These are phyloP conservation scores for Populus hybrid DNA, from an alignment of 441 rosid species.

Conservation along the genomic window DNA sequence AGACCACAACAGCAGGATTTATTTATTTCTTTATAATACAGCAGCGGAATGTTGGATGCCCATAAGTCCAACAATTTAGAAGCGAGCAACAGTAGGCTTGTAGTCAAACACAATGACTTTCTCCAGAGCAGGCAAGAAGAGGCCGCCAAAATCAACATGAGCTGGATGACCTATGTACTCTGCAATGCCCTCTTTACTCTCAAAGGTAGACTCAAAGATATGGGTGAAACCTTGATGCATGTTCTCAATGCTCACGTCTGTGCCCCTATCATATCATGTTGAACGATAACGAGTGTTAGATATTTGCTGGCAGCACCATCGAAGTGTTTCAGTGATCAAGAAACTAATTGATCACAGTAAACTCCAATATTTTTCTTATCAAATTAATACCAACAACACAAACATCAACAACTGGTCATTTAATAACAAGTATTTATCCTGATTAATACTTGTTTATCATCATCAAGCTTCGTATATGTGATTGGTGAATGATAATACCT, in stretches of 20 bases:
- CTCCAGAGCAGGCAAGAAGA: constrained; percentile 39
- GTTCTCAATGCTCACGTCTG: constrained; percentile 61
- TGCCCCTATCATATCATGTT: constrained; percentile 41
- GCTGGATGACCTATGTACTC: constrained; percentile 53
- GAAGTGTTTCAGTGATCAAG: background rate
- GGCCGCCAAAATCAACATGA: constrained; percentile 48
- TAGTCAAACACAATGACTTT: constrained; percentile 51
- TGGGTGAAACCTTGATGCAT: constrained; percentile 67
- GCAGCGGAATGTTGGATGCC: background rate
- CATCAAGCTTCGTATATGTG: no score
- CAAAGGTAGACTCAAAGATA: constrained; percentile 53
- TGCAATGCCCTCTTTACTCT: constrained; percentile 47
- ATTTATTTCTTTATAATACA: no score
- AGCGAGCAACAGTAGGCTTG: constrained; percentile 40
- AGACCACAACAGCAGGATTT: no score
- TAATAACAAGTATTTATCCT: no score
- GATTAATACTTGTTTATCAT: no score
- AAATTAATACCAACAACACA: no score
- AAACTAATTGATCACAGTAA: no score
- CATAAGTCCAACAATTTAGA: constrained; percentile 12
- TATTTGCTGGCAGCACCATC: background rate
- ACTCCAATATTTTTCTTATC: background rate
- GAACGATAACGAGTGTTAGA: background rate
- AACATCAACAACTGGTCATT: no score
- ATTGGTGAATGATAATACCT: no score